These are phyloP conservation scores for Lonicera japonica DNA, from an alignment of 129 eudicot species.

Conservation along the genomic window DNA sequence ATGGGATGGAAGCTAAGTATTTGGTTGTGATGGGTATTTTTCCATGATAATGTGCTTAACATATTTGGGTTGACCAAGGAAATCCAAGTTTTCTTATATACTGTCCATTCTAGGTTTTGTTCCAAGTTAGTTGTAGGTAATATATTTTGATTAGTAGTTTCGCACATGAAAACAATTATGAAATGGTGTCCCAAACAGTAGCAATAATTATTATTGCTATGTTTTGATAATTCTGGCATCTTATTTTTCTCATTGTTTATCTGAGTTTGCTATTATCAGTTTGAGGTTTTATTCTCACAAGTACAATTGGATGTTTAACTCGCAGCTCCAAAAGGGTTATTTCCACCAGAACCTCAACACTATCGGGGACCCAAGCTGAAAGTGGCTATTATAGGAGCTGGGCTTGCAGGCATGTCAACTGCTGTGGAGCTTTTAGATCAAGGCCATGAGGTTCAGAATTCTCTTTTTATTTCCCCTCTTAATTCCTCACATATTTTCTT, in stretches of 20 bases:
- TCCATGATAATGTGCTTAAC: not conserved
- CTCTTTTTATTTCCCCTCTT: conserved; percentile 2
- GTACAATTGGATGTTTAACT: conserved; percentile 8
- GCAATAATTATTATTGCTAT: conserved; percentile 3
- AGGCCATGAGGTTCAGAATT: conserved; percentile 75
- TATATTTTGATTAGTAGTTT: not conserved
- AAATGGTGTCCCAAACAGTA: not conserved
- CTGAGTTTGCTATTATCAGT: conserved; percentile 10
- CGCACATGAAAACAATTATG: not conserved
- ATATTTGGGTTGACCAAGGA: not conserved
- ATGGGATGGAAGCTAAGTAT: not conserved
- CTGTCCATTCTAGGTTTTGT: not conserved
- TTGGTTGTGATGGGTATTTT: not conserved
- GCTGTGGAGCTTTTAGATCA: conserved; percentile 98
- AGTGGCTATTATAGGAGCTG: conserved; percentile 98
- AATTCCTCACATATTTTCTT: conserved; percentile 2
- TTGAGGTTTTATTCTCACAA: conserved; percentile 15
- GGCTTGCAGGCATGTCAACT: conserved; percentile 99
- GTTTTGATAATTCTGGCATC: not conserved
- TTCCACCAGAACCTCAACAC: conserved; percentile 94
- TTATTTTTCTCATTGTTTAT: no score
- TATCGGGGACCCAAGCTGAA: conserved; percentile 92
- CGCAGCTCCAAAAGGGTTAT: conserved; percentile 96
- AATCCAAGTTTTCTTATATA: not conserved
- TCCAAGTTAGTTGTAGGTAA: not conserved